phyloP scores from a whole-genome alignment of 1,139 yeast species.

The Meyerozyma carpophila region DNA sequence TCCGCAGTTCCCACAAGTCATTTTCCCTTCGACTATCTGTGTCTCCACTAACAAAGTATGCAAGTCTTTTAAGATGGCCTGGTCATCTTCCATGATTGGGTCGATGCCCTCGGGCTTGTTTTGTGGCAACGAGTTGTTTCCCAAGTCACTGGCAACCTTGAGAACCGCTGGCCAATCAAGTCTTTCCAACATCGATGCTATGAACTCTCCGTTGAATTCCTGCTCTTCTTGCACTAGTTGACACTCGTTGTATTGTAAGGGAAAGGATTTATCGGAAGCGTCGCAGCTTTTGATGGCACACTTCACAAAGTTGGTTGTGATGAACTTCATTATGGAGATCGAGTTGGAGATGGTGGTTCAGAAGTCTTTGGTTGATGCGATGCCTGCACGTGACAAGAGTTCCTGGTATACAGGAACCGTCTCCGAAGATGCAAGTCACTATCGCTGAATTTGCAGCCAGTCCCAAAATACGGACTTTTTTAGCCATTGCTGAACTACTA shows the following conservation, averaged over 20 bases:
- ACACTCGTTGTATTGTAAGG: slow-evolving; percentile 68
- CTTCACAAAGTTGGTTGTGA: slow-evolving; percentile 91
- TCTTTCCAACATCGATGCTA: slow-evolving; percentile 71
- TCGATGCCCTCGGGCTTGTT: slow-evolving; percentile 59
- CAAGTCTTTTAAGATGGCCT: slow-evolving; percentile 63
- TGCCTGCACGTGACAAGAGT: background rate
- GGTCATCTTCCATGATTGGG: slow-evolving; percentile 53
- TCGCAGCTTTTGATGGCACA: slow-evolving; percentile 87
- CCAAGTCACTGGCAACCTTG: slow-evolving; percentile 69
- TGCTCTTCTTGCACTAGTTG: slow-evolving; percentile 71
- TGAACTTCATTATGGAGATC: slow-evolving; percentile 61
- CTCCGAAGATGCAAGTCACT: too few relatives aligned
- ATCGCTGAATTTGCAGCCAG: too few relatives aligned
- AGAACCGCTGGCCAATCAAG: slow-evolving; percentile 85
- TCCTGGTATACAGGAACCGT: too few relatives aligned
- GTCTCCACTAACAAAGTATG: slow-evolving; percentile 81
- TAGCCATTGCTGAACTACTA: too few relatives aligned
- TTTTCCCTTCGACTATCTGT: slow-evolving; percentile 78
- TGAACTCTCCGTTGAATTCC: slow-evolving; percentile 80
- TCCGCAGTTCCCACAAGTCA: slow-evolving; percentile 81
- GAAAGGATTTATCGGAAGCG: slow-evolving; percentile 70
- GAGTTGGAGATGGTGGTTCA: background rate
- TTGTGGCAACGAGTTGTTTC: slow-evolving; percentile 60
- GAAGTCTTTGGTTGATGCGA: background rate
- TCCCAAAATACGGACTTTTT: too few relatives aligned